Conservation (phyloP, 352 stramenopile genomes). For the Phytophthora citrophthora region DNA sequence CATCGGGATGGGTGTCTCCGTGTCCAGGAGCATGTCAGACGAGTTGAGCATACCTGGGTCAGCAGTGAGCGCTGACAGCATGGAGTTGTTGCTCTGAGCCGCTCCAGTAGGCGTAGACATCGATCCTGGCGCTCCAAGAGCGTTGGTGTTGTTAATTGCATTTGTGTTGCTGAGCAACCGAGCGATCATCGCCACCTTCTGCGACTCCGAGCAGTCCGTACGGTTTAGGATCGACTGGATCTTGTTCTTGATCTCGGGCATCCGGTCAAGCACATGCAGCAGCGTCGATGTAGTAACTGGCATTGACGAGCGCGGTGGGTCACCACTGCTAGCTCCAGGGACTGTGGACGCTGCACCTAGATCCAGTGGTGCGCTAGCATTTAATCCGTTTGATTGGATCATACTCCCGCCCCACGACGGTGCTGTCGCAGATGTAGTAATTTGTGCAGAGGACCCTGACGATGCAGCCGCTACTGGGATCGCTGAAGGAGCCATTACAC, state of each 20-base stretch:
- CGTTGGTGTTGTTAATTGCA: constrained; percentile 64
- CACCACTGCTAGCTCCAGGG: constrained; percentile 5
- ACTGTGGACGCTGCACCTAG: constrained; percentile 9
- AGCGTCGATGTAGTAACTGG: constrained; percentile 82
- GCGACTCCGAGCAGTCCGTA: constrained; percentile 83
- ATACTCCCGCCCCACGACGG: constrained; percentile 42
- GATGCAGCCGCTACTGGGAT: constrained; percentile 10
- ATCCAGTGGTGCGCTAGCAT: constrained; percentile 15
- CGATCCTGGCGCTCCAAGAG: constrained; percentile 4
- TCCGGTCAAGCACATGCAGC: constrained; percentile 82
- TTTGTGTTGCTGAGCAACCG: constrained; percentile 87
- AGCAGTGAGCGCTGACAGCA: constrained; percentile 36
- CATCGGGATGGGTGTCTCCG: constrained; percentile 61
- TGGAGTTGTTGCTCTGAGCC: constrained; percentile 17
- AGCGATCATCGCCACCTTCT: constrained; percentile 90
- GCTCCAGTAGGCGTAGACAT: constrained; percentile 3
- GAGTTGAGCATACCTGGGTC: constrained; percentile 40
- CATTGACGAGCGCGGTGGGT: constrained; percentile 42
- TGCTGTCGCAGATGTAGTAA: constrained; percentile 19
- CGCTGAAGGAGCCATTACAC: constrained; percentile 16
- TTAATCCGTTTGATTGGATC: constrained; percentile 32
- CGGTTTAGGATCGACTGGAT: constrained; percentile 89
- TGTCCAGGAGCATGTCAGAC: constrained; percentile 45
- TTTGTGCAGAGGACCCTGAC: constrained; percentile 6
- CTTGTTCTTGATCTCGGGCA: constrained; percentile 92